These are phyloP conservation scores for Amaranthus cruentus DNA, from an alignment of 148 eudicot species.

Conservation along the genomic window DNA sequence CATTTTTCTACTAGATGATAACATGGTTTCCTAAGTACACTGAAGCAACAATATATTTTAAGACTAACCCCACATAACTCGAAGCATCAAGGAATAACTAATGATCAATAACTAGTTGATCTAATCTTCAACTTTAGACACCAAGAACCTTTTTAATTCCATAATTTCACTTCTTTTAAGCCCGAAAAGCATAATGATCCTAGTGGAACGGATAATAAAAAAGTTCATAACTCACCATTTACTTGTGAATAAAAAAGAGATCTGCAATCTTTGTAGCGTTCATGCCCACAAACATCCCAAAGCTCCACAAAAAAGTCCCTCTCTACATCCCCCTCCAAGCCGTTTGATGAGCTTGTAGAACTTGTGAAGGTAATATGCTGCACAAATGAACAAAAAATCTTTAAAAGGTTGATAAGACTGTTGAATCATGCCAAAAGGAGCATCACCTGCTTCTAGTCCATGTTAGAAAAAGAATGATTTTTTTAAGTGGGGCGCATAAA, in stretches of 20 bases:
- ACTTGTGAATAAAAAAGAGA: slow-evolving; percentile 84
- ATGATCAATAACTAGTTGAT: background rate
- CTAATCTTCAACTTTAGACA: background rate
- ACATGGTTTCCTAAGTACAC: background rate
- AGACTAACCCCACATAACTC: background rate
- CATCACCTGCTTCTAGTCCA: background rate
- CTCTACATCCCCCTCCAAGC: slow-evolving; percentile 57
- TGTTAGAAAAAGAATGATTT: background rate
- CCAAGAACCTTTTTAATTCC: background rate
- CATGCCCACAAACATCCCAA: slow-evolving; percentile 92
- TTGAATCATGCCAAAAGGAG: background rate
- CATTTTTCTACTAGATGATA: too few species aligned
- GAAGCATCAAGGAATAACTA: background rate
- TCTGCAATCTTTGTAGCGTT: slow-evolving; percentile 79
- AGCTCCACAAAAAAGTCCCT: slow-evolving; percentile 86
- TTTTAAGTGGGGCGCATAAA: background rate
- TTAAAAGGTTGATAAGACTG: background rate
- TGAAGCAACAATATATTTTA: background rate
- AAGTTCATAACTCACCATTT: slow-evolving; percentile 46
- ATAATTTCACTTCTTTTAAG: background rate
- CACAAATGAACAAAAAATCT: slow-evolving; percentile 12
- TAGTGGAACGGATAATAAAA: slow-evolving; percentile 1
- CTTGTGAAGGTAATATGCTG: slow-evolving; percentile 69
- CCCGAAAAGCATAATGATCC: background rate
- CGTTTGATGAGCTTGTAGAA: slow-evolving; percentile 62